These are phyloP conservation scores for Obba rivulosa DNA, from an alignment of 768 basidiomycete species.

Conservation along the genomic window DNA sequence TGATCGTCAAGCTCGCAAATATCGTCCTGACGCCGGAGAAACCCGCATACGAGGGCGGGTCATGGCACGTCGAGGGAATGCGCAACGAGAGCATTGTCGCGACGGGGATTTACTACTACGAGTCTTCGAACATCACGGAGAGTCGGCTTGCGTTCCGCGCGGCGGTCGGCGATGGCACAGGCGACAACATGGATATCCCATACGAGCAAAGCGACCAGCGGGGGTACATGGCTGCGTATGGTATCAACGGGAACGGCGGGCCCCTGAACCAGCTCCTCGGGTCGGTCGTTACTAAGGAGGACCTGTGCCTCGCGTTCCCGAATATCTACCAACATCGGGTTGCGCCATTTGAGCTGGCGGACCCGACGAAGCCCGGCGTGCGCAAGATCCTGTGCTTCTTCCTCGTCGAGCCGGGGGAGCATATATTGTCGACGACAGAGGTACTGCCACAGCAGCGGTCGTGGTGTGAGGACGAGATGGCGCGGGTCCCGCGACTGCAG, in stretches of 20 bases:
- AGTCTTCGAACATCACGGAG: constrained; percentile 27
- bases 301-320: constrained; percentile 30
- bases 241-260: not conserved
- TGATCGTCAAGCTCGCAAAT: constrained; percentile 37
- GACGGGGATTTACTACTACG: constrained; percentile 18
- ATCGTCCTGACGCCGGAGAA: constrained; percentile 27
- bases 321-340: constrained; percentile 34
- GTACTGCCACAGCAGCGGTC: constrained; percentile 28
- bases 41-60: constrained; percentile 24
- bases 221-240: not conserved
- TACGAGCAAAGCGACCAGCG: constrained; percentile 3
- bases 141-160: constrained; percentile 28
- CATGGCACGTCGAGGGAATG: constrained; percentile 32
- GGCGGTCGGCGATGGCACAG: constrained; percentile 4
- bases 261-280: constrained; percentile 22
- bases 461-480: constrained; percentile 13
- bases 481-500: not conserved
- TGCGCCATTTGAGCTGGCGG: constrained; percentile 28
- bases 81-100: constrained; percentile 12
- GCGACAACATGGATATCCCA: not conserved
- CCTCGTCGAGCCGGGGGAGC: constrained; percentile 30
- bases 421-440: constrained; percentile 24
- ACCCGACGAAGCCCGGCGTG: constrained; percentile 30
- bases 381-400: constrained; percentile 34
- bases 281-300: constrained; percentile 20